phyloP scores from a whole-genome alignment of 768 basidiomycete genomes.

The Kwoniella mangroviensis region DNA sequence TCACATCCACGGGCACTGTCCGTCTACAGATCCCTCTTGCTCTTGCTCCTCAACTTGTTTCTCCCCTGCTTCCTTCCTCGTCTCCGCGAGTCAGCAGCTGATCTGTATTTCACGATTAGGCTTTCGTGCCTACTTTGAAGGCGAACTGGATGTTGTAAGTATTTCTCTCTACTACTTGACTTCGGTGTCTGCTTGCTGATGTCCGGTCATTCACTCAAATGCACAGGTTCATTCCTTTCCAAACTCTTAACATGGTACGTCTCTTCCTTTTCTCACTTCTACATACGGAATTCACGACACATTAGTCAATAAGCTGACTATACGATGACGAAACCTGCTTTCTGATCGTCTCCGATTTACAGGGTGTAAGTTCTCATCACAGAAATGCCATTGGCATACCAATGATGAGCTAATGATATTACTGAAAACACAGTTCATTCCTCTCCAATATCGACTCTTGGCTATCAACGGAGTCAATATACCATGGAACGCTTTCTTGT shows the following conservation, averaged over 20 bases:
- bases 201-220: slow-evolving; percentile 2
- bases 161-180: no score
- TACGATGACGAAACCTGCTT: neutral
- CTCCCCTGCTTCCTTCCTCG: neutral
- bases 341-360: neutral
- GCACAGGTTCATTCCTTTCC: slow-evolving; percentile 52
- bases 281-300: no score
- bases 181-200: slow-evolving; percentile 1
- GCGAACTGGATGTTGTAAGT: slow-evolving; percentile 54
- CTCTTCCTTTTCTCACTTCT: neutral
- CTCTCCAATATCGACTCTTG: slow-evolving; percentile 48
- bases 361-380: slow-evolving; percentile 15
- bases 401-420: neutral
- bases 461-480: slow-evolving; percentile 54
- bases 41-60: no score
- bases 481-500: slow-evolving; percentile 55
- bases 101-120: slow-evolving; percentile 12
- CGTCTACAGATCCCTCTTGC: neutral
- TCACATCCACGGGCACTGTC: no score
- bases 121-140: slow-evolving; percentile 52
- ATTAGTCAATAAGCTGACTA: no score
- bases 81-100: neutral
- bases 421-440: slow-evolving; percentile 44
- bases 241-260: slow-evolving; percentile 52
- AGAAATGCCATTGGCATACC: no score